Evolutionary conservation across 257 asterid genomes (phyloP).

Genomic region (Eustoma russellianum): DNA sequence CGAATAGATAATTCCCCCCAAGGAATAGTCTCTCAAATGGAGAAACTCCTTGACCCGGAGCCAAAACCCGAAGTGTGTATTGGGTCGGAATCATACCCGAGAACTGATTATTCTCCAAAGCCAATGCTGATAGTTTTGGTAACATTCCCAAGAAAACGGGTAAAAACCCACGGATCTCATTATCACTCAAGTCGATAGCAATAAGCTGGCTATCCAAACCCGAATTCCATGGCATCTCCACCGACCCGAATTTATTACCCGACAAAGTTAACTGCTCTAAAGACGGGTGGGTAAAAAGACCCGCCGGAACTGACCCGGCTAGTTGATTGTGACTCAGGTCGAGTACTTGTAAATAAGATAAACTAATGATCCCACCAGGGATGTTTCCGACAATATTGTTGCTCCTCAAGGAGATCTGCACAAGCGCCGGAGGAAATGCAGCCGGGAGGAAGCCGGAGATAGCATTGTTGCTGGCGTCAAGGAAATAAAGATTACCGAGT

Average conservation of each 20-base stretch:
- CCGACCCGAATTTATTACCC: conserved; percentile 41
- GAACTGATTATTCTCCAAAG: conserved; percentile 54
- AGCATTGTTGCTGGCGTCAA: conserved; percentile 68
- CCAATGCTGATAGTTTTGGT: conserved; percentile 58
- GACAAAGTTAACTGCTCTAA: conserved; percentile 64
- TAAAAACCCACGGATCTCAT: conserved; percentile 50
- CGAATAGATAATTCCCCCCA: conserved; percentile 72
- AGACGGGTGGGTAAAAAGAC: conserved; percentile 59
- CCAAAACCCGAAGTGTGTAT: conserved; percentile 36
- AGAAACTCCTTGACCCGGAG: conserved; percentile 34
- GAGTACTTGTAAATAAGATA: conserved; percentile 40
- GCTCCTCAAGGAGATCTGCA: conserved; percentile 43
- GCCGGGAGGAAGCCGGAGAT: conserved; percentile 59
- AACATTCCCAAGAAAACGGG: conserved; percentile 72
- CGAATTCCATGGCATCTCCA: conserved; percentile 34
- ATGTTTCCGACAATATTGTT: conserved; percentile 46
- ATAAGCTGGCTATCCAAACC: conserved; percentile 44
- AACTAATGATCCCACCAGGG: conserved; percentile 22
- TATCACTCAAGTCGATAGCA: conserved; percentile 62
- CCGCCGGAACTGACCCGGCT: conserved; percentile 54
- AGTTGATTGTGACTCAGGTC: conserved; percentile 75
- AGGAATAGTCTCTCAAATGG: conserved; percentile 60
- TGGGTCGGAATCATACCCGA: conserved; percentile 59
- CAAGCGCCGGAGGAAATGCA: conserved; percentile 36
- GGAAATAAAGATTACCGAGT: conserved; percentile 28